Base-by-base conservation (phyloP, 352 stramenopile genomes). In the Globisporangium iwayamae region DNA sequence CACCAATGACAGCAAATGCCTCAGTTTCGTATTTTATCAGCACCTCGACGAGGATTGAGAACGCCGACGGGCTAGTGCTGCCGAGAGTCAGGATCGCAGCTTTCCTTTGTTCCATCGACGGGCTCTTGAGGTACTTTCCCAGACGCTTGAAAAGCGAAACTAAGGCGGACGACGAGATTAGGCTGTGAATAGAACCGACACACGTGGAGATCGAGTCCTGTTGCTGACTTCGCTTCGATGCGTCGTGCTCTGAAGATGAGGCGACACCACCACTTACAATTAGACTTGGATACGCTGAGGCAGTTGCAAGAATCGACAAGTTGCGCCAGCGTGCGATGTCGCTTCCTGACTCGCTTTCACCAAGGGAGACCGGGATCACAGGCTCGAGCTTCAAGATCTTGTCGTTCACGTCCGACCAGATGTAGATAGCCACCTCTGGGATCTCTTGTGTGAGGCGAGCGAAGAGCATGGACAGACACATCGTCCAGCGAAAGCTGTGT, bases 281-380 rank as follows among this genome's bases (percentile, higher is more conserved):
- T 55, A 87, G 46, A 5, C 76, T 74, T 1, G 70, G 66, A 64
- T 77, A 81, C 4, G 81, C 78, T 2, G 78, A 81, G 0, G 75
- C 48, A 10, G 80, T 87, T 14, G 79, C 71, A 2, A 94, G 50
- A 34, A 92, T 73, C 4, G 79, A 70, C 14, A 91, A 52, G 10
- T 92, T 91, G 5, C 85, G 65, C 85, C 85, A 94, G 28, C 83
- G 81, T 10, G 71, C 69, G 30, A 87, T 56, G 32, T 86, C 74
- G 9, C 16, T 20, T 1, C 7, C 5, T 14, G 41, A n/a, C n/a
- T 68, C 41, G 62, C 30, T 18, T 22, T 39, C 18, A 48, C 72
- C 56, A 56, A 60, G 28, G 2, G 66, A 56, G 2, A 38, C 11
- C 9, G 79, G 66, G 8, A 93, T 75, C 7, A 78, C 72, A 2